A percentile compares a stretch with the other conserved stretches of the same genome.
Conservation (phyloP, 352 stramenopile species). For the Phytopythium sindhum region DNA sequence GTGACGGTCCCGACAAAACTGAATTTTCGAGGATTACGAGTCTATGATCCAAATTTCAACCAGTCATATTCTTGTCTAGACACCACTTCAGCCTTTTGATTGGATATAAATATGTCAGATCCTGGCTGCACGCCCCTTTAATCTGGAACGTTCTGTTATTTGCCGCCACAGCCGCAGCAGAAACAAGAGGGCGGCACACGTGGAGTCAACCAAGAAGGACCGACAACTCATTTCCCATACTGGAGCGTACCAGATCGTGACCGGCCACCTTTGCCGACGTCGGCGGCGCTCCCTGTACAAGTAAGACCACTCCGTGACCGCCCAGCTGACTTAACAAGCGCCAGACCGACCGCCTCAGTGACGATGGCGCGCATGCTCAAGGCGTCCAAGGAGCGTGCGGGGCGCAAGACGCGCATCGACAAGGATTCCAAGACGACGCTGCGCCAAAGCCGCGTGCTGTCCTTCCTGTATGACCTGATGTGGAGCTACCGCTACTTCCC, state of each 20-base stretch:
- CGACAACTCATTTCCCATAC: neutral
- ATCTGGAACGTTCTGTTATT: conserved; percentile 7
- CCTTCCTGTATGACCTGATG: conserved; percentile 79
- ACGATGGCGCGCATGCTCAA: conserved; percentile 30
- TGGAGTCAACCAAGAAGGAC: neutral
- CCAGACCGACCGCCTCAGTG: neutral
- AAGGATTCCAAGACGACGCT: conserved; percentile 84
- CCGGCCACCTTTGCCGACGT: neutral
- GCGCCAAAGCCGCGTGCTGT: conserved; percentile 61
- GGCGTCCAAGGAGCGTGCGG: conserved; percentile 9
- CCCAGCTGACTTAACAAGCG: neutral
- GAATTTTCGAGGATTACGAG: neutral
- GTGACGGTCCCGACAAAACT: neutral
- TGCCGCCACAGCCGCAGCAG: neutral
- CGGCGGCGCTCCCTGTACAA: neutral
- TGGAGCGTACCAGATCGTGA: neutral
- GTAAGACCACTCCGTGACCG: neutral
- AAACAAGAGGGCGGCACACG: neutral
- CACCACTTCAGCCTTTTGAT: neutral
- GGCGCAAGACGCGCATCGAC: conserved; percentile 77
- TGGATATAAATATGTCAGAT: neutral
- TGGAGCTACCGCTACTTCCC: conserved; percentile 87
- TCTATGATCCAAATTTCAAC: neutral
- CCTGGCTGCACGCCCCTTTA: neutral
- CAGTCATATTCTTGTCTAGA: neutral